Base-by-base conservation (phyloP, 352 stramenopile genomes). In the Hyaloperonospora arabidopsidis region DNA sequence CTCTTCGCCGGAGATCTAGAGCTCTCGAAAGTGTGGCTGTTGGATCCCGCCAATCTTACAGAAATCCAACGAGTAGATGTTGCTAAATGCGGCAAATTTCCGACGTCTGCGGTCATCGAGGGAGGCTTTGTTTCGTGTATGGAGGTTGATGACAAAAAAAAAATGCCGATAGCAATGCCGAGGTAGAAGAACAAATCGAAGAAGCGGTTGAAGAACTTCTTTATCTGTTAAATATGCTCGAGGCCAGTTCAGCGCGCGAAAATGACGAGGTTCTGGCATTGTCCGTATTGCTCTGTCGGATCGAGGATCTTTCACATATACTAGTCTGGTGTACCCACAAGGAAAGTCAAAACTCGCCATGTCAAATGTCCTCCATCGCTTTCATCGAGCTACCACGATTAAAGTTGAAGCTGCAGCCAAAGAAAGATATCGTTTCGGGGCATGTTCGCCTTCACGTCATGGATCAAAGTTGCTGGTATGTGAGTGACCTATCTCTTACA, bases 231-330 rank as follows among this genome's bases (percentile, higher is more conserved):
- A 98, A 98, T 53, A 71, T 97, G 44, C 65, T 98, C 5, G 88
- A 95, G 49, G 89, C 67, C 8, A 58, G 85, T 29, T 74, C 79
- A 65, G 36, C 48, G 15, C 45, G 49, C 19, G 54, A 69, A 40
- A 70, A 54, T 36, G 36, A 57, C 5, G 78, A 84, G 45, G 39
- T 84, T 23, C 32, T 74, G 25, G 54, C 76, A 21, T 68, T 99
- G 35, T 84, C 85, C 5, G 83, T 94, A 59, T 64, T 98, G 18
- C 76, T 99, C 0, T 87, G 84, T 46, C 84, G 95, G 7, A 63
- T 99, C 1, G 96, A 99, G 57, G 95, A 98, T 50, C 68, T 98
- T 32, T 97, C 93, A 10, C 96, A 99, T 68, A 86, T 99, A 25
- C 63, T 99, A 29, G 85, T 98, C 23, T 99, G 96, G 96, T 97